phyloP scores from a whole-genome alignment of 176 grass and related monocot genomes.

The Sorghum bicolor region DNA sequence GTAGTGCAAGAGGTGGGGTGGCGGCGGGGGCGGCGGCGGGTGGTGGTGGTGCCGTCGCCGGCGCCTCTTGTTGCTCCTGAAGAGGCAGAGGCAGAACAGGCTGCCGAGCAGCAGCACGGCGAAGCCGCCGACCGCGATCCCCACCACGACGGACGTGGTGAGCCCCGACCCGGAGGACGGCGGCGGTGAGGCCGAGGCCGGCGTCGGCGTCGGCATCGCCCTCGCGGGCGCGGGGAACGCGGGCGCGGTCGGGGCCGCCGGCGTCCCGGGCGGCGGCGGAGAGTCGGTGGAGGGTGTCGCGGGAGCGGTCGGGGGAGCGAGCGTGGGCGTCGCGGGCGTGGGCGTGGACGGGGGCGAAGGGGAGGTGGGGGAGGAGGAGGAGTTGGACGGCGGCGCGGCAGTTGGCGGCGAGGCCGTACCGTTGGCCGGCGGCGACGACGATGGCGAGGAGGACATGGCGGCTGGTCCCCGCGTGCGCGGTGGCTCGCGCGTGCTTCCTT shows the following conservation, averaged over 20 bases:
- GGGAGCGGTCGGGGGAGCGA: neutral
- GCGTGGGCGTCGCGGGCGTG: neutral
- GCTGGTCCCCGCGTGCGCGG: neutral
- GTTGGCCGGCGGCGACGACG: slow-evolving; percentile 25
- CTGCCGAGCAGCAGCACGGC: slow-evolving; percentile 50
- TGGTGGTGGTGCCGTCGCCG: slow-evolving; percentile 7
- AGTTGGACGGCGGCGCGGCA: neutral
- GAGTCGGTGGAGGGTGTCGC: too few relatives aligned
- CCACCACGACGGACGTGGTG: slow-evolving; percentile 43
- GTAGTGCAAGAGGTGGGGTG: slow-evolving; percentile 49
- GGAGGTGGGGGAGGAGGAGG: slow-evolving; percentile 9
- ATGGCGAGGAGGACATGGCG: slow-evolving; percentile 33
- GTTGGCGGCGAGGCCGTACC: slow-evolving; percentile 29
- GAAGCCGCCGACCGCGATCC: slow-evolving; percentile 56
- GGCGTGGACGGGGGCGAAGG: slow-evolving; percentile 20
- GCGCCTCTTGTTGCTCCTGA: slow-evolving; percentile 50
- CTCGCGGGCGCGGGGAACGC: neutral
- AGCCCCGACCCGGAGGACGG: neutral
- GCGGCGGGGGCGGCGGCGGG: slow-evolving; percentile 23
- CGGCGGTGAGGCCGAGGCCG: neutral
- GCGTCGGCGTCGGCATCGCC: neutral
- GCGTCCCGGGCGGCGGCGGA: neutral
- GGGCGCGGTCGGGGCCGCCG: neutral
- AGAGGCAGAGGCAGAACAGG: slow-evolving; percentile 55
- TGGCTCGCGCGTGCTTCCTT: neutral